A percentile compares a stretch with the other conserved stretches of the same genome.
Conservation (phyloP, 768 basidiomycete genomes). For the Russula abietina region DNA sequence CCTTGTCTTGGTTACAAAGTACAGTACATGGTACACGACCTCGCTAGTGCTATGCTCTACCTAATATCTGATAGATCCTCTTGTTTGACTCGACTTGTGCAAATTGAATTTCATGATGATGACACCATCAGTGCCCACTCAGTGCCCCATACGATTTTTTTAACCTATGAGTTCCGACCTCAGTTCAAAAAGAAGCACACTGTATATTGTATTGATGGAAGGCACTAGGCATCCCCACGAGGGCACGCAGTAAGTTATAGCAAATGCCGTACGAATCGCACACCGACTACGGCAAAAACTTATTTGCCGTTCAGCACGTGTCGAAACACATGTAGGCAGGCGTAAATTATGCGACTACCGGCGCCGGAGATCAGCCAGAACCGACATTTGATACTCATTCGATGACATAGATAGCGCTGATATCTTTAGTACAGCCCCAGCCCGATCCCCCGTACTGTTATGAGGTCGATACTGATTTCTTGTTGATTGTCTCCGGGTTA, state of each 20-base stretch:
- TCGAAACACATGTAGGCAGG: neutral
- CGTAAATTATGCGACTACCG: neutral
- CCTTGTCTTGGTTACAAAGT: neutral
- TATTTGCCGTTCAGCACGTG: constrained; percentile 15
- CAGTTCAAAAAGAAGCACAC: neutral
- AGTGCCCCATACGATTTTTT: too few species aligned
- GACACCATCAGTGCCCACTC: neutral
- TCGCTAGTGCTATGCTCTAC: neutral
- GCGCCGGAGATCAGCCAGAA: neutral
- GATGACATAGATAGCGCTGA: neutral
- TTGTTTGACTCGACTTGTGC: neutral
- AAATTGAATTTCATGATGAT: neutral
- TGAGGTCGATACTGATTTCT: neutral
- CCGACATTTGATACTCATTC: too few species aligned
- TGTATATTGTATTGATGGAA: neutral
- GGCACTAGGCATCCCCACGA: neutral
- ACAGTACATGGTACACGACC: neutral
- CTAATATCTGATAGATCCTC: too few species aligned
- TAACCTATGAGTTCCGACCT: too few species aligned
- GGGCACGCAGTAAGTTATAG: neutral
- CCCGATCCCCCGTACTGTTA: neutral
- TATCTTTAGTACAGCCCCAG: neutral
- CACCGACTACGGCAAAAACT: neutral
- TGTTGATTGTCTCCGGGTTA: neutral
- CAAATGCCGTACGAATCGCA: neutral